A percentile compares a stretch with the other conserved stretches of the same genome.
Conservation (phyloP, 345 rosid genomes). For the Nephelium lappaceum region DNA sequence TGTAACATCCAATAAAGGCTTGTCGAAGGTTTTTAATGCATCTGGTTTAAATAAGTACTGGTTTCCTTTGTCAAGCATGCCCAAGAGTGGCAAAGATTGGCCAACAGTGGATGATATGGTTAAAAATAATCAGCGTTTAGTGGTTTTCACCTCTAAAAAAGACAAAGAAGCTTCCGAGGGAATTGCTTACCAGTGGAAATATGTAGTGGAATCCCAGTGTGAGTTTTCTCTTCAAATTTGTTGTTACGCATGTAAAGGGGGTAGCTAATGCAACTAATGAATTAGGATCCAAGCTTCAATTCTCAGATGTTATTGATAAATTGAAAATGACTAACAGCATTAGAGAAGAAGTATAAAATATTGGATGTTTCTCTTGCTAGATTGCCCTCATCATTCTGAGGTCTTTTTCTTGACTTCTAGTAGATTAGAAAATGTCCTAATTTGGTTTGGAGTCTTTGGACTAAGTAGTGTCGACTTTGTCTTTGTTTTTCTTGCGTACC, state of each 20-base stretch:
- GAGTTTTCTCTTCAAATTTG: constrained; percentile 26
- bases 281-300: not conserved
- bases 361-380: not conserved
- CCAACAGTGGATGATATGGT: constrained; percentile 92
- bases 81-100: constrained; percentile 84
- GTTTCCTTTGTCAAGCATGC: constrained; percentile 84
- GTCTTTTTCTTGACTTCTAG: not conserved
- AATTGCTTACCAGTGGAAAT: constrained; percentile 85
- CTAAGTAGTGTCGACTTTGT: not conserved
- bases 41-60: constrained; percentile 68
- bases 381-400: not conserved
- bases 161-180: constrained; percentile 87
- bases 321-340: not conserved
- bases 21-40: constrained; percentile 79
- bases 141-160: constrained; percentile 81
- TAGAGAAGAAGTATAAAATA: not conserved
- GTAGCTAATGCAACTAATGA: constrained; percentile 1
- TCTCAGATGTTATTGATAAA: not conserved
- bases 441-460: not conserved
- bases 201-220: constrained; percentile 91
- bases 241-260: not conserved
- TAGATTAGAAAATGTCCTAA: not conserved
- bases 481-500: not conserved
- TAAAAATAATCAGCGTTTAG: constrained; percentile 72
- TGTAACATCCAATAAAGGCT: constrained; percentile 69